Base-by-base conservation (phyloP, 1,284 basidiomycete genomes). In the Cutaneotrichosporon spelunceum region DNA sequence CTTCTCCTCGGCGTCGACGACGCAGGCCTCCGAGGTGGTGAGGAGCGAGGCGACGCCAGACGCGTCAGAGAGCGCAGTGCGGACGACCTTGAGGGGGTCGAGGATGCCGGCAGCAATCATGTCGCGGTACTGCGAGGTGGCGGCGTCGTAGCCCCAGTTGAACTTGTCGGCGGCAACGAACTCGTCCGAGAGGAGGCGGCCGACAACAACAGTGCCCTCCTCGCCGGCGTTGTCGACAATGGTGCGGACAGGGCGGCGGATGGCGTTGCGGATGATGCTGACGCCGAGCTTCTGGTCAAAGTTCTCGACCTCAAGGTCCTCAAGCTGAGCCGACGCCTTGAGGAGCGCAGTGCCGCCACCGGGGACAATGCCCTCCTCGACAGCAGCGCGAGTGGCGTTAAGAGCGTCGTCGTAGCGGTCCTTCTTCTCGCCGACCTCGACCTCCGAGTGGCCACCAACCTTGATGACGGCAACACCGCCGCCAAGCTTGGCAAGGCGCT, bases 401-500 rank as follows among this genome's bases (percentile, higher is more conserved):
- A 98, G 84, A 7, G 95, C 95, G 77, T 99, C 95, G 74, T 99
- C 95, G 79, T 96, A 98, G 57, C 94, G 85, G 80, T 98, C 95
- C 87, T 98, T 98, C 90, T 98, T 98, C 85, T 99, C 95, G 19
- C 94, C 86, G 67, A 98, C 95, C 82, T 98, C 95, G 62, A 98
- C 94, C 81, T 98, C 95, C 65, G 85, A 88, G 54, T 87, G 83
- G 49, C 95, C 95, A 64, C 95, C 95, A 68, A 98, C 95, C 82
- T 92, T 93, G 86, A 98, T 97, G 78, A 98, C 94, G 30, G 94
- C 95, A 57, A 98, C 94, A 83, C 95, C 94, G 61, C 95, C 94
- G 48, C 85, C 86, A 61, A 98, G 84, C 85, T 99, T 98, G 68
- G 95, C 95, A 47, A 99, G 85, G 68, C 95, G 90, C 81, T 98